A percentile compares a stretch with the other conserved stretches of the same genome.
Conservation (phyloP, 306 rosid genomes). For the Malus sylvestris region DNA sequence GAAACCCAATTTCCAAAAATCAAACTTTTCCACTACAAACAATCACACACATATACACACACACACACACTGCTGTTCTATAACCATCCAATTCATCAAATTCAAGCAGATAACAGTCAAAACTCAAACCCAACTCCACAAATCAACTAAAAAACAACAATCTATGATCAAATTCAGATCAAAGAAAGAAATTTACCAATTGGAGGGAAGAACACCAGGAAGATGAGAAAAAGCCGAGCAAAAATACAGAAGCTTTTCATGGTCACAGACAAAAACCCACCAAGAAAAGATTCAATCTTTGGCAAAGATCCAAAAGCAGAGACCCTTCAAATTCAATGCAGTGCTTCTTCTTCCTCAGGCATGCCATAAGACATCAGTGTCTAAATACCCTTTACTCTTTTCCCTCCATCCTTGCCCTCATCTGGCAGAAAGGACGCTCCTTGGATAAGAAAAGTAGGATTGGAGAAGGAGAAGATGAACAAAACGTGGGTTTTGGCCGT, state of each 20-base stretch:
- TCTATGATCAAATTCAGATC: background rate
- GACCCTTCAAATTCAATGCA: slow-evolving; percentile 15
- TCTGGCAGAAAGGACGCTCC: background rate
- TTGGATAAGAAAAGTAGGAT: background rate
- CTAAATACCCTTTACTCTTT: slow-evolving; percentile 6
- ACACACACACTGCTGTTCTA: background rate
- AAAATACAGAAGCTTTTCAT: slow-evolving; percentile 31
- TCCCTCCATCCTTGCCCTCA: background rate
- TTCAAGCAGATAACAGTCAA: background rate
- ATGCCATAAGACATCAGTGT: slow-evolving; percentile 55
- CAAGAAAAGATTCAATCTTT: slow-evolving; percentile 16
- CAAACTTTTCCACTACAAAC: background rate
- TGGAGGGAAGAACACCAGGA: slow-evolving; percentile 42
- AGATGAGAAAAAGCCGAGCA: slow-evolving; percentile 19
- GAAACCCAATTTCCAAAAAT: slow-evolving; percentile 10
- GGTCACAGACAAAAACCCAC: slow-evolving; percentile 16
- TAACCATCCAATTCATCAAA: slow-evolving; percentile 7
- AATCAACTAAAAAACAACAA: background rate
- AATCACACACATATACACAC: background rate
- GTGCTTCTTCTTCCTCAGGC: slow-evolving; percentile 42
- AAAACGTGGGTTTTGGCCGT: background rate
- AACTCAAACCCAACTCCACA: background rate
- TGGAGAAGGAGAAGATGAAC: slow-evolving; percentile 9
- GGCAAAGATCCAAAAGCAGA: slow-evolving; percentile 23
- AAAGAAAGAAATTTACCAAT: slow-evolving; percentile 43